A percentile compares a stretch with the other conserved stretches of the same genome.
Evolutionary conservation across 805 yeast genomes (phyloP).

Genomic region (Brettanomyces custersianus): DNA sequence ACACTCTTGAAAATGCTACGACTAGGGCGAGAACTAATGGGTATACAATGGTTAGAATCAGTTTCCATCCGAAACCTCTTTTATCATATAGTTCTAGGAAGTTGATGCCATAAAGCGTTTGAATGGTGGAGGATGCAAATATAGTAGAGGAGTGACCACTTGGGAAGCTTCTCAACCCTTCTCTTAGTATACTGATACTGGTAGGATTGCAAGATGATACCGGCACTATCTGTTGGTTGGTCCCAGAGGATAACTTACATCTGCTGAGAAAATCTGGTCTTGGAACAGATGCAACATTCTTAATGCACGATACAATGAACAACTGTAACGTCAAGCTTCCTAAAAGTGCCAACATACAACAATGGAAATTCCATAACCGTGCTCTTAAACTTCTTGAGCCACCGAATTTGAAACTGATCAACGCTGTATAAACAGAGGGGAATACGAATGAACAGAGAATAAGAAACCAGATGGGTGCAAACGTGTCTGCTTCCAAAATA

Average conservation of each 20-base stretch:
- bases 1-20: conserved; percentile 33
- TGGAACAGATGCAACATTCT: conserved; percentile 39
- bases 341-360: conserved; percentile 26
- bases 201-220: conserved; percentile 39
- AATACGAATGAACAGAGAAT: conserved; percentile 21
- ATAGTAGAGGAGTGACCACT: conserved; percentile 48
- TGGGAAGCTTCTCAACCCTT: conserved; percentile 51
- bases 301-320: conserved; percentile 32
- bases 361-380: conserved; percentile 34
- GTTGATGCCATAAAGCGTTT: conserved; percentile 27
- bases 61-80: conserved; percentile 27
- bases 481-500: conserved; percentile 25
- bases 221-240: conserved; percentile 25
- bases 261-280: conserved; percentile 47
- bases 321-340: conserved; percentile 32
- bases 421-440: conserved; percentile 25
- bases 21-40: conserved; percentile 28
- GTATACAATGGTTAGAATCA: conserved; percentile 21
- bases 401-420: conserved; percentile 8
- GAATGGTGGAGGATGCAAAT: conserved; percentile 36
- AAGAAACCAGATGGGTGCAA: conserved; percentile 25
- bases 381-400: conserved; percentile 5
- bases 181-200: conserved; percentile 27
- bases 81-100: conserved; percentile 28
- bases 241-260: conserved; percentile 31